phyloP scores from a whole-genome alignment of 768 basidiomycete genomes.

The Phylloporus sp. region DNA sequence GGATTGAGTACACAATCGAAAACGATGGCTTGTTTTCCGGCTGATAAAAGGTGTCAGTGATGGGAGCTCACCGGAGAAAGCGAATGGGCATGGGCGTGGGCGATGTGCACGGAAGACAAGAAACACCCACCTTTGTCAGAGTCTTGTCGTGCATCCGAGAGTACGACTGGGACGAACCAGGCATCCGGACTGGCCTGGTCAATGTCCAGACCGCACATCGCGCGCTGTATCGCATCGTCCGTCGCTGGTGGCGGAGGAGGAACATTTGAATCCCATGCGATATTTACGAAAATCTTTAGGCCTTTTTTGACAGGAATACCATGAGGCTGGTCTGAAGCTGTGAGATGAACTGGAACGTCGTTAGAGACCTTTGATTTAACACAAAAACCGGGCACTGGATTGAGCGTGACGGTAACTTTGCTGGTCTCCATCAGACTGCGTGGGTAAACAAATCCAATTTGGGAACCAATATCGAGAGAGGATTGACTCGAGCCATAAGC shows the following conservation, averaged over 20 bases:
- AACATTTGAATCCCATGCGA: constrained; percentile 65
- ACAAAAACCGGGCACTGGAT: constrained; percentile 68
- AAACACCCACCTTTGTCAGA: constrained; percentile 61
- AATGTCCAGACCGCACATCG: constrained; percentile 48
- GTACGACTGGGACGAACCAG: constrained; percentile 69
- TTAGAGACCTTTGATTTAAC: constrained; percentile 54
- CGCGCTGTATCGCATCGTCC: constrained; percentile 55
- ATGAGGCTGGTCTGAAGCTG: constrained; percentile 7
- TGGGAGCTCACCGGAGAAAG: constrained; percentile 14
- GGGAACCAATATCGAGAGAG: constrained; percentile 4
- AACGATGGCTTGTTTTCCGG: constrained; percentile 64
- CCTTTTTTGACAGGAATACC: constrained; percentile 37
- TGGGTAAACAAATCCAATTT: constrained; percentile 6
- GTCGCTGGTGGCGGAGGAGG: constrained; percentile 64
- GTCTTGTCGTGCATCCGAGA: constrained; percentile 60
- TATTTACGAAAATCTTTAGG: constrained; percentile 69
- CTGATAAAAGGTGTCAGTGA: constrained; percentile 33
- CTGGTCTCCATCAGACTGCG: constrained; percentile 17
- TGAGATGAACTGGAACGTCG: constrained; percentile 29
- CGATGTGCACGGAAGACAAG: constrained; percentile 6
- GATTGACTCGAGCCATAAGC: background rate
- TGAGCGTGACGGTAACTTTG: constrained; percentile 35
- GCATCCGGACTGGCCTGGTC: constrained; percentile 38
- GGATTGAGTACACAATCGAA: constrained; percentile 70
- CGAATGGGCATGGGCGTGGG: constrained; percentile 2